Base-by-base conservation (phyloP, 2,329 filamentous ascomycete species). In the Plenodomus tracheiphilus region DNA sequence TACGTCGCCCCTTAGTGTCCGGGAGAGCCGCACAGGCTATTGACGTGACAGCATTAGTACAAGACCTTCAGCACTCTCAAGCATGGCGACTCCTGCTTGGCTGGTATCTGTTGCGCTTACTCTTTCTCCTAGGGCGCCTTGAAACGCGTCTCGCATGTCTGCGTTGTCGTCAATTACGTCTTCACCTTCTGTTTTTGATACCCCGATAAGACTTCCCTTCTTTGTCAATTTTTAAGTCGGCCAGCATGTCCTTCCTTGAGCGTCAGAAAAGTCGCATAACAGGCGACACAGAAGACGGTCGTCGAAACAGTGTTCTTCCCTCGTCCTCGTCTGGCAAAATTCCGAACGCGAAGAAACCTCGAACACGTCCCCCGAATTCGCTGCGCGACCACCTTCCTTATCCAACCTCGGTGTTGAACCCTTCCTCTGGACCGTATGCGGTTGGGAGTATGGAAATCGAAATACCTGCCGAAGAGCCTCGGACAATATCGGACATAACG, bases 401-500 rank as follows among this genome's bases (percentile, higher is more conserved):
- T 19, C 62, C 75, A 0, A 74, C 75, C 43, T 64, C 75, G 25
- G 69, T 75, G 6, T 57, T 83, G 3, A 79, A 80, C 4, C 72
- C 73, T 8, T 79, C 81, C 37, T 78, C 79, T 4, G 80, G 80
- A 0, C 79, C 79, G 1, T 82, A 83, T 58, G 74, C 69, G 18
- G 70, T 68, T n/a, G 63, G 62, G 2, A 65, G 59, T n/a, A 81
- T 83, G 75, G 79, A 82, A 46, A 76, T 83, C 34, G 81, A 83
- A 65, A 72, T 82, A 0, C 79, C 80, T 0, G 80, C 70, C 8
- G 60, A 74, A 30, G 59, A 76, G 16, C 79, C 80, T 1, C 69
- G 75, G 30, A 62, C 72, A 0, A 79, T 82, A 55, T 80, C 79
- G 1, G 61, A 80, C 45, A 81, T 82, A 46, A 80, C 71, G 28